Base-by-base conservation (phyloP, 306 rosid genomes). In the Trifolium fragiferum region DNA sequence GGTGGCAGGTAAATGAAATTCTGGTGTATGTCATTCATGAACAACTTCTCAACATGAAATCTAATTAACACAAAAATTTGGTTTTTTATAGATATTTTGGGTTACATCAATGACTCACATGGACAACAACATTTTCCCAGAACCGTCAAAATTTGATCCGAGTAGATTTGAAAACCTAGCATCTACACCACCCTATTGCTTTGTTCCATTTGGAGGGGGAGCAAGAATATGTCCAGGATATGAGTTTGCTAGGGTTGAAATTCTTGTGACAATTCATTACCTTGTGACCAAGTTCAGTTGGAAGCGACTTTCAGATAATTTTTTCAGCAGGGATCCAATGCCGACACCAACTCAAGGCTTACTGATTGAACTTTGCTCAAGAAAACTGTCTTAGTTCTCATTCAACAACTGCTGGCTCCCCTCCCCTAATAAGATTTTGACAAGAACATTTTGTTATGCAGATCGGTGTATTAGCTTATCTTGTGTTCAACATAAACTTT, bases 1-100 rank as follows among this genome's bases (percentile, higher is more conserved):
- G 97, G 65, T 93, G 97, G 98, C 97, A 89, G 73, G 98, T 93
- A 76, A 79, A 84, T 80, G 61, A 80, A 68, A 73, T 43, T 57
- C 18, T 67, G 40, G 4, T 58, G 38, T 27, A 1, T 44, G 37
- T 2, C 67, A 72, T 23, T 32, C 59, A 10, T 11, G 38, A 75
- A 75, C 49, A 75, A 75, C 49, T 35, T 43, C 16, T 64, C 33
- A 10, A 27, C 57, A 55, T 18, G 62, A 16, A 65, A 64, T 71
- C 51, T 60, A 37, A 44, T 15, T 66, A 7, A 23, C 20, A 67
- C 6, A 67, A 23, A 21, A 72, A 54, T 23, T 35, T 25, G 16
- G 5, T 5, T 38, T 2, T 49, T 30, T 58, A 57, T 61, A 93
- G 97, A 84, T 93, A 65, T 93, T 90, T 59, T 90, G 96, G 96